phyloP scores from a whole-genome alignment of 257 asterid genomes.

The Solanum gracilifrons region DNA sequence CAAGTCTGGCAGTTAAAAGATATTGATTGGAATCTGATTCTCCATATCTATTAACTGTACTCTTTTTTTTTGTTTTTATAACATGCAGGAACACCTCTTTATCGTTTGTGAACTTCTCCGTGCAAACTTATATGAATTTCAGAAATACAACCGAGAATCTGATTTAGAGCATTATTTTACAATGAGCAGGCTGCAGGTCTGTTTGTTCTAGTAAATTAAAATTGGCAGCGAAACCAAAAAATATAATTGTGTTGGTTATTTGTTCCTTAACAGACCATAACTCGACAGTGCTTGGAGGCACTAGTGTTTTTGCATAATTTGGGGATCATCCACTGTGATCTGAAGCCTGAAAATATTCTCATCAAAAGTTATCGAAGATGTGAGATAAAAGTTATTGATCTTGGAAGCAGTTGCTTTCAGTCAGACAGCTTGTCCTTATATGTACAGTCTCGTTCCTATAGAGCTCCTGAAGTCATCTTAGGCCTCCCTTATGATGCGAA shows the following conservation, averaged over 20 bases:
- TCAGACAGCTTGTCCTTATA: slow-evolving; percentile 65
- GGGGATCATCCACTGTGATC: slow-evolving; percentile 92
- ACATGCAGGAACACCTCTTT: slow-evolving; percentile 69
- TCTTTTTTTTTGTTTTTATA: background rate
- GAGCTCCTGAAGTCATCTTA: slow-evolving; percentile 95
- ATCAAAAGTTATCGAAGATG: slow-evolving; percentile 77
- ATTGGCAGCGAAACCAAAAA: background rate
- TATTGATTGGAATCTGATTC: background rate
- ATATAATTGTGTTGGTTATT: slow-evolving; percentile 3
- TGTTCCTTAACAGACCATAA: slow-evolving; percentile 41
- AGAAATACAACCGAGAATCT: slow-evolving; percentile 73
- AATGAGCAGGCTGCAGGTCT: slow-evolving; percentile 69
- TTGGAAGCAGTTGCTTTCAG: slow-evolving; percentile 95
- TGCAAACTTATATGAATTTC: slow-evolving; percentile 85
- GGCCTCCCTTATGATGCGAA: slow-evolving; percentile 85
- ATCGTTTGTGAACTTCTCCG: slow-evolving; percentile 85
- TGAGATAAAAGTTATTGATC: slow-evolving; percentile 87
- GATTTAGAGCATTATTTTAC: slow-evolving; percentile 75
- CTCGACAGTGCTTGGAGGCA: slow-evolving; percentile 87
- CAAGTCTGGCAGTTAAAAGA: background rate
- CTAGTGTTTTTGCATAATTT: slow-evolving; percentile 57
- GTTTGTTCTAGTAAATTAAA: background rate
- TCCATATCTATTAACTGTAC: background rate
- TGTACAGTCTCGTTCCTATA: slow-evolving; percentile 91
- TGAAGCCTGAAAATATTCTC: slow-evolving; percentile 93